Base-by-base conservation (phyloP, 1,139 yeast species). In the Protomyces gravidus region DNA sequence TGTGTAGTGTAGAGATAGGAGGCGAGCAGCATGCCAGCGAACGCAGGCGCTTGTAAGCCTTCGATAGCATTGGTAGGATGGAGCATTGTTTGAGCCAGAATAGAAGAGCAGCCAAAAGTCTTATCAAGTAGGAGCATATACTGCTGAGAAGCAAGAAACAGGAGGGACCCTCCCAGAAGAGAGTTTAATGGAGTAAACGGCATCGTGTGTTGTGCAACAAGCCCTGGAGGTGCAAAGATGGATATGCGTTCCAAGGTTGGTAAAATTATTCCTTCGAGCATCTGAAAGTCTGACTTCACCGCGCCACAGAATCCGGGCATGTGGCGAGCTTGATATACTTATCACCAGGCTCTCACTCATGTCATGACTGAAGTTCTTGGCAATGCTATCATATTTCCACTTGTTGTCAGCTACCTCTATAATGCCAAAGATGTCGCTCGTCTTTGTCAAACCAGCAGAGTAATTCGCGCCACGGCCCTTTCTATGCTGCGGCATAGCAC, bases 21-120 rank as follows among this genome's bases (percentile, higher is more conserved):
- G 5, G 46, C 53, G 17, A 50, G 53, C 17, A 39, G 13, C 33
- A 36, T 28, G 36, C 45, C 53, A 13, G 30, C 30, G 4, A 50
- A 21, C 5, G 46, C 53, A 15, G 28, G 53, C 11, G 36, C 33
- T 13, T 36, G 46, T 13, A 39, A 23, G 13, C 25, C 45, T 15
- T 39, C 33, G 13, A 23, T 17, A 2, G 53, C 46, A 7, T 28
- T 21, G 9, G 45, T 9, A 4, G 45, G 46, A 28, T 26, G 46
- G n/a, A 36, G 33, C 11, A 50, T 26, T 7, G 45, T 30, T 13
- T 50, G 30, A 6, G 46, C 36, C 33, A 50, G 32, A 13, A 50
- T 50, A 6, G 46, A 36, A 26, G 46, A 36, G 46, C 53, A 50
- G n/a, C 53, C 53, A 25, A 50, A 39, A 2, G 46, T 36, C n/a